phyloP scores from a whole-genome alignment of 2,329 filamentous ascomycete species.

The Dactylellina haptotyla region DNA sequence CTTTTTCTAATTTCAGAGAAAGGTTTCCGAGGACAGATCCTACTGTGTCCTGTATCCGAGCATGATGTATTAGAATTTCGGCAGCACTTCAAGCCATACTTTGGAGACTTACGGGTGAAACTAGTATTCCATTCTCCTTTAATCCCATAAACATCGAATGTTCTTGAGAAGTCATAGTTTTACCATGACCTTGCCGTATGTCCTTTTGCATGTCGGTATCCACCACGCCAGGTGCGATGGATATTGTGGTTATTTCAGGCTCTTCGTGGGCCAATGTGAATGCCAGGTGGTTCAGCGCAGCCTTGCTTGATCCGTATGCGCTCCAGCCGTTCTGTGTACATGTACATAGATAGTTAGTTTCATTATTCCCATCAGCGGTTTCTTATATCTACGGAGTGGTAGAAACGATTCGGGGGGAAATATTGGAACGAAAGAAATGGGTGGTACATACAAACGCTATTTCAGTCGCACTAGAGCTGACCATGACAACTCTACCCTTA shows the following conservation, averaged over 20 bases:
- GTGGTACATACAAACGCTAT: slow-evolving; percentile 68
- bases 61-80: neutral
- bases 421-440: neutral
- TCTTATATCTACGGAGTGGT: too few species aligned
- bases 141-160: slow-evolving; percentile 73
- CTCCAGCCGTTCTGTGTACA: slow-evolving; percentile 69
- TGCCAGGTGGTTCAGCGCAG: slow-evolving; percentile 81
- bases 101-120: slow-evolving; percentile 62
- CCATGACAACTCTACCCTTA: slow-evolving; percentile 78
- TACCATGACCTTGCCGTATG: slow-evolving; percentile 77
- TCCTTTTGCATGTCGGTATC: slow-evolving; percentile 92
- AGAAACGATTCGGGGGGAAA: neutral
- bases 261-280: slow-evolving; percentile 80
- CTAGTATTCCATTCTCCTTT: slow-evolving; percentile 75
- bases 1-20: slow-evolving; percentile 15
- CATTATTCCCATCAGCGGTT: too few species aligned
- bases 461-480: slow-evolving; percentile 79
- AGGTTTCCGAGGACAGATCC: slow-evolving; percentile 29
- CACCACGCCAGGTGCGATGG: slow-evolving; percentile 73
- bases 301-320: slow-evolving; percentile 83
- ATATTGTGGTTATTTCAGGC: slow-evolving; percentile 75
- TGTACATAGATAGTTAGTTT: neutral
- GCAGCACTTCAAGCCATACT: neutral
- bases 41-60: slow-evolving; percentile 25
- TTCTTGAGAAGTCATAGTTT: slow-evolving; percentile 69